Evolutionary conservation across 441 rosid species (phyloP).

Genomic region (Flueggea neowawraea): DNA sequence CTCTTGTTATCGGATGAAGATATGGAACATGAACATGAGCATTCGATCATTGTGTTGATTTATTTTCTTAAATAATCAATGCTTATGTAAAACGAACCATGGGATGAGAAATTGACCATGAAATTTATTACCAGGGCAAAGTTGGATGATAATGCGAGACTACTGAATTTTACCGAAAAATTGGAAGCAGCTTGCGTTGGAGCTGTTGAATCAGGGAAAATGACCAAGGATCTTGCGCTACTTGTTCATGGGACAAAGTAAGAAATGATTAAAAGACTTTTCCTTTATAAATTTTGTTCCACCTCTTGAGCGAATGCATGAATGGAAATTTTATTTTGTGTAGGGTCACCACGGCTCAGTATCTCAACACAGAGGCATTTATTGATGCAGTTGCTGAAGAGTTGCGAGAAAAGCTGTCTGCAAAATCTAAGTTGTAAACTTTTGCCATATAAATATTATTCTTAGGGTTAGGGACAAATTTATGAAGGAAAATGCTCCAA

Average conservation of each 20-base stretch:
- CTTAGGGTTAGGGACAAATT: background rate
- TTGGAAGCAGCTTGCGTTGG: constrained; percentile 79
- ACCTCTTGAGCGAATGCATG: background rate
- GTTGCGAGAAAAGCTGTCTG: constrained; percentile 41
- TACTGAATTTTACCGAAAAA: constrained; percentile 64
- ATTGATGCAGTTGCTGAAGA: constrained; percentile 76
- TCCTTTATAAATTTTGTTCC: background rate
- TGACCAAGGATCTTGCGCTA: constrained; percentile 98
- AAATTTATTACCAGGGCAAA: constrained; percentile 59
- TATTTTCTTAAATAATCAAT: background rate
- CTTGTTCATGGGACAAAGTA: constrained; percentile 82
- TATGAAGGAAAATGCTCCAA: background rate
- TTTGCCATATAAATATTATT: background rate
- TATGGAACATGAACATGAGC: too few species aligned
- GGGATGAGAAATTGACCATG: background rate
- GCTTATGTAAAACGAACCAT: background rate
- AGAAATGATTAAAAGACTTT: constrained; percentile 1
- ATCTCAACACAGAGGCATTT: constrained; percentile 79
- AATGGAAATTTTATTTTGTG: constrained; percentile 6
- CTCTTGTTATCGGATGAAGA: too few species aligned
- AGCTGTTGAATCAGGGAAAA: constrained; percentile 83
- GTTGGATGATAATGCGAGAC: constrained; percentile 60
- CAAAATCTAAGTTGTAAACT: constrained; percentile 33
- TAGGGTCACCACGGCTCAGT: constrained; percentile 58
- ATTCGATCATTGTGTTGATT: background rate